Evolutionary conservation across 805 yeast genomes (phyloP), one percentile per base, ranked within the genome.

Genomic region (Starmerella stigmatis): DNA sequence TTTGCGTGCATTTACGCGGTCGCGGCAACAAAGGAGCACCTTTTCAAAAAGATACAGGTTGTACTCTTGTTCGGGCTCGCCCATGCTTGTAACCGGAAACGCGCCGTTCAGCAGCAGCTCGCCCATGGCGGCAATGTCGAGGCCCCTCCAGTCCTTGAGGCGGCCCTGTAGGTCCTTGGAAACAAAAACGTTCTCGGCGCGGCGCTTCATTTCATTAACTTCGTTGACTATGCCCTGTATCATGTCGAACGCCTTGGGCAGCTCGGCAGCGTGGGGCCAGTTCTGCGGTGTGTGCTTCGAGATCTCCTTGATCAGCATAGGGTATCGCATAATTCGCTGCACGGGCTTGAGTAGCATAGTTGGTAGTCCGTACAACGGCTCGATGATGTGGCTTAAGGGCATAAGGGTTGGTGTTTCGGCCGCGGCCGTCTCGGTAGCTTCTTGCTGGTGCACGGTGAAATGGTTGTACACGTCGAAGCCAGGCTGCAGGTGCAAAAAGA

Each of bases 301-400:
- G 43, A 92, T 69, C 59, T 85, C 92, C 56, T 57, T 55, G 33
- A 92, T 65, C 40, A 92, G 69, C 42, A 92, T 66, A 2, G 97
- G 98, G 63, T 92, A 92, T 61, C 88, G 85, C 70, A 96, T 85
- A n/a, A 92, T 72, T 52, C 99, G 74, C 67, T 92, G 99, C 30
- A 92, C 85, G 0, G 99, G 99, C 62, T 89, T 92, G 55, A 92
- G 76, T 33, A 92, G 70, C 63, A 84, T 84, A 41, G 89, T 79
- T 60, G 84, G 97, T 44, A 92, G 70, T 62, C 89, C 98, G 59
- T 86, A 79, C 34, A 85, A 81, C 22, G 92, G 89, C 52, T 79
- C 89, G 48, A 88, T 76, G 31, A 86, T 64, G 17, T 67, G 60
- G 4, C 81, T 70, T 17, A 78, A 70, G 48, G 72, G 71, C 44